phyloP scores from a whole-genome alignment of 2,329 filamentous ascomycete genomes.

The Fusarium setosum region DNA sequence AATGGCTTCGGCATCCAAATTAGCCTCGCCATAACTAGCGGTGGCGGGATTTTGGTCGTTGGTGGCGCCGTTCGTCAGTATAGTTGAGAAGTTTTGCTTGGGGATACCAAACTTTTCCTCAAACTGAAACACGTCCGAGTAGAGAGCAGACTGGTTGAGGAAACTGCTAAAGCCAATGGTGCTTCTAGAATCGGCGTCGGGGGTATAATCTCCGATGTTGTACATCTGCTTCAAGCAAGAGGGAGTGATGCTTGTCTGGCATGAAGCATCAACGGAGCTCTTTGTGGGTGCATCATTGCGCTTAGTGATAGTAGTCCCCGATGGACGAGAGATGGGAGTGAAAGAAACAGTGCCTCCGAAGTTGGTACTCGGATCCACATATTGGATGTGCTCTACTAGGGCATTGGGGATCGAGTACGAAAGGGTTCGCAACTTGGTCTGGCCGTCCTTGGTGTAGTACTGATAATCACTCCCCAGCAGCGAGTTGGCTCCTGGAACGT shows the following conservation, averaged over 20 bases:
- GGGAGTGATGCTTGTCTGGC: constrained; percentile 28
- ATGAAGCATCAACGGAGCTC: constrained; percentile 26
- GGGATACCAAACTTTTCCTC: constrained; percentile 28
- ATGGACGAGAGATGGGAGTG: constrained; percentile 17
- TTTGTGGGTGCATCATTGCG: constrained; percentile 8
- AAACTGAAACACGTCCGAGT: constrained; percentile 20
- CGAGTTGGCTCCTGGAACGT: constrained; percentile 12
- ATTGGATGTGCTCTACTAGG: constrained; percentile 14
- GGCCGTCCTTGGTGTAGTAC: constrained; percentile 20
- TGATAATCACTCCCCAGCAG: constrained; percentile 21
- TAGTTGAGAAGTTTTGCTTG: constrained; percentile 19
- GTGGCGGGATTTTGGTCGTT: constrained; percentile 22
- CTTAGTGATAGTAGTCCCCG: not conserved
- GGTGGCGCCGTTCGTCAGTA: constrained; percentile 22
- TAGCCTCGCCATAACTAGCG: constrained; percentile 9
- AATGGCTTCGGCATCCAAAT: constrained; percentile 28
- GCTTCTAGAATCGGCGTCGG: constrained; percentile 20
- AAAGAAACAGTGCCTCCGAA: constrained; percentile 24
- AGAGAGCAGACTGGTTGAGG: constrained; percentile 21
- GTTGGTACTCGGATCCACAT: constrained; percentile 29
- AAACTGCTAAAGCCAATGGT: constrained; percentile 29
- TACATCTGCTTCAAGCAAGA: constrained; percentile 32
- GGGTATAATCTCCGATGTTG: constrained; percentile 24
- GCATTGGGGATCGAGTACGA: constrained; percentile 26
- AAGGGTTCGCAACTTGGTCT: constrained; percentile 24